Evolutionary conservation across 2,329 filamentous ascomycete species (phyloP).

Genomic region (Corniculantispora saksenae): DNA sequence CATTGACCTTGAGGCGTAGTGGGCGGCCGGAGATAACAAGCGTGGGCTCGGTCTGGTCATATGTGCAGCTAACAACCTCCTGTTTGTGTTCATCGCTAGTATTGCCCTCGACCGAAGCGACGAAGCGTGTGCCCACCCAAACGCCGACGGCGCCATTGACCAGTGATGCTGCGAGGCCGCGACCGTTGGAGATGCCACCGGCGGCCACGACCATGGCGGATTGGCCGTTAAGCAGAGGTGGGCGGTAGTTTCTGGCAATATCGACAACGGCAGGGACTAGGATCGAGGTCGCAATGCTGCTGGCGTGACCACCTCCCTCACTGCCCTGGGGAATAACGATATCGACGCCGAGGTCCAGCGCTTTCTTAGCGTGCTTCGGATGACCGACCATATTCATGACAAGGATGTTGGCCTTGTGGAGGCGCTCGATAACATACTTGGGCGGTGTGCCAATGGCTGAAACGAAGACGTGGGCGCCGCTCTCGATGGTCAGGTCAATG

Average conservation of each 20-base stretch:
- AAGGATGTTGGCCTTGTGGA: slow-evolving; percentile 78
- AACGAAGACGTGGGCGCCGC: slow-evolving; percentile 84
- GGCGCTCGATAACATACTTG: slow-evolving; percentile 65
- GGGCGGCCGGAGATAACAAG: slow-evolving; percentile 82
- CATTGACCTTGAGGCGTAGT: slow-evolving; percentile 76
- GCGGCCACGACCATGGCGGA: slow-evolving; percentile 83
- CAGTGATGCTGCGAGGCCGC: slow-evolving; percentile 75
- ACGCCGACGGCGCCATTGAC: slow-evolving; percentile 88
- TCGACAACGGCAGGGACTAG: slow-evolving; percentile 86
- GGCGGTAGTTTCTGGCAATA: slow-evolving; percentile 71
- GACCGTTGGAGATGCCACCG: slow-evolving; percentile 82
- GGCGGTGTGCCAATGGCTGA: slow-evolving; percentile 87
- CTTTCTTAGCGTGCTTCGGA: slow-evolving; percentile 88
- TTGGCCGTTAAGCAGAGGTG: slow-evolving; percentile 66
- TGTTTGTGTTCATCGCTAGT: slow-evolving; percentile 82
- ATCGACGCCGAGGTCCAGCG: slow-evolving; percentile 82
- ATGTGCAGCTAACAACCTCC: slow-evolving; percentile 76
- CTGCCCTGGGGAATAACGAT: slow-evolving; percentile 90
- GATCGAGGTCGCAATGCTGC: slow-evolving; percentile 81
- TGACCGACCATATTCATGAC: slow-evolving; percentile 98
- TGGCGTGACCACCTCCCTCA: slow-evolving; percentile 91
- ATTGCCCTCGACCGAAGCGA: slow-evolving; percentile 78
- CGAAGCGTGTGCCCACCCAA: slow-evolving; percentile 94
- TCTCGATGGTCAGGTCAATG: slow-evolving; percentile 81
- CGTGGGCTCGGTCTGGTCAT: slow-evolving; percentile 79